These are phyloP conservation scores for Candida ulmi DNA, from an alignment of 805 yeast genomes.

Conservation along the genomic window DNA sequence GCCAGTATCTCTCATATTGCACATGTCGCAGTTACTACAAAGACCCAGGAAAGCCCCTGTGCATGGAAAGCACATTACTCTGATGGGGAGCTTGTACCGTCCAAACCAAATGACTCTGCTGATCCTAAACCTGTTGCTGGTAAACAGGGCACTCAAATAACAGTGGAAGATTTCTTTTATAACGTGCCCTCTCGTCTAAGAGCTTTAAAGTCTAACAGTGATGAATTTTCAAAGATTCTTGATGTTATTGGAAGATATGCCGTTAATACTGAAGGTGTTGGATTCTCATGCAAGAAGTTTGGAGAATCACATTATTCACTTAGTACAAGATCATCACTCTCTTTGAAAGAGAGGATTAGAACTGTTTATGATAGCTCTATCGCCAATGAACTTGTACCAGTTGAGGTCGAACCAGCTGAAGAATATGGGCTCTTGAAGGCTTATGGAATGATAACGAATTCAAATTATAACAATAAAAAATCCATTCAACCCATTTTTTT, in stretches of 20 bases:
- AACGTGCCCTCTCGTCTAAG: conserved; percentile 76
- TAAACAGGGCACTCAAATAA: conserved; percentile 74
- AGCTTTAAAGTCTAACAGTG: conserved; percentile 58
- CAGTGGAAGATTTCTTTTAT: conserved; percentile 85
- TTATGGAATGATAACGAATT: conserved; percentile 60
- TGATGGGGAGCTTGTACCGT: conserved; percentile 55
- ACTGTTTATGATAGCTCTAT: conserved; percentile 64
- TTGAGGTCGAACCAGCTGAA: conserved; percentile 29
- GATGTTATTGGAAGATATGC: conserved; percentile 85
- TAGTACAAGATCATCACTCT: conserved; percentile 45
- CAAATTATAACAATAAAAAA: conserved; percentile 68
- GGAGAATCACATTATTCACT: conserved; percentile 72
- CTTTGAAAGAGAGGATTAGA: conserved; percentile 64
- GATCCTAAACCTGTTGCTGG: conserved; percentile 81
- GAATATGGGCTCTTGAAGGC: conserved; percentile 47
- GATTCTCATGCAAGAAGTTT: conserved; percentile 71
- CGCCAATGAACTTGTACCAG: conserved; percentile 55
- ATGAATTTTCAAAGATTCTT: conserved; percentile 70
- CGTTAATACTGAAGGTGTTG: conserved; percentile 62
- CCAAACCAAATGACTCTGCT: conserved; percentile 30
- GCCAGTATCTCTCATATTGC: conserved; percentile 92
- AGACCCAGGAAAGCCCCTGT: conserved; percentile 49
- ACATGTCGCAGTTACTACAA: conserved; percentile 74
- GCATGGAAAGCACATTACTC: conserved; percentile 69
- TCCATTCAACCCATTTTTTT: conserved; percentile 67